A percentile compares a stretch with the other conserved stretches of the same genome.
Evolutionary conservation across 2,329 filamentous ascomycete species (phyloP).

Genomic region (Aspergillus brasiliensis): DNA sequence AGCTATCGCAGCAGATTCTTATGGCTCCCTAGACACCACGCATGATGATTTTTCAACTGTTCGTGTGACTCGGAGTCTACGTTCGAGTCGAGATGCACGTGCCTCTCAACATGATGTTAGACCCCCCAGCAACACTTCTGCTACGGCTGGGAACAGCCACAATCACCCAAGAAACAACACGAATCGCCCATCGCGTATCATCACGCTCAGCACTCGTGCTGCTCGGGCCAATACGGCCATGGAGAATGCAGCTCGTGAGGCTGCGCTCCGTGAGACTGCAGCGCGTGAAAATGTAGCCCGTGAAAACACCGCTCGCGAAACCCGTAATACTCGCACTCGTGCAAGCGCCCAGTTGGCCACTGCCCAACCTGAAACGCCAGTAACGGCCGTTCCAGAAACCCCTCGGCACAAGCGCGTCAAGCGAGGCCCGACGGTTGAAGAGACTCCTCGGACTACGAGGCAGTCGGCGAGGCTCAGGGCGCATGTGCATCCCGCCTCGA

Average conservation of each 20-base stretch:
- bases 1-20: conserved; percentile 7
- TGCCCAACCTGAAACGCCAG: conserved; percentile 18
- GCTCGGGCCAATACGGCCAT: conserved; percentile 15
- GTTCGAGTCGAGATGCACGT: conserved; percentile 27
- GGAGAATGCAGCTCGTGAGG: conserved; percentile 12
- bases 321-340: conserved; percentile 26
- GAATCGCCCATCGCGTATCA: conserved; percentile 25
- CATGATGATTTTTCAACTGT: conserved; percentile 19
- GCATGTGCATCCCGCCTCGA: conserved; percentile 19
- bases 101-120: conserved; percentile 21
- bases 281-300: conserved; percentile 1
- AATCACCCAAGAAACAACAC: conserved; percentile 14
- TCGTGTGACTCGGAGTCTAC: conserved; percentile 27
- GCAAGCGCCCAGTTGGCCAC: conserved; percentile 14
- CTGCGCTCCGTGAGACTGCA: conserved; percentile 8
- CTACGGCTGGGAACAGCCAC: conserved; percentile 5
- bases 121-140: conserved; percentile 9
- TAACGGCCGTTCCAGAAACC: conserved; percentile 27
- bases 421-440: conserved; percentile 30
- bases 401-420: conserved; percentile 37
- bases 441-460: conserved; percentile 37
- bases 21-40: conserved; percentile 19
- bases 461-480: conserved; percentile 38
- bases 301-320: conserved; percentile 23
- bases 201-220: conserved; percentile 25